Base-by-base conservation (phyloP, 495 filamentous ascomycete genomes). In the Viridothelium virens region DNA sequence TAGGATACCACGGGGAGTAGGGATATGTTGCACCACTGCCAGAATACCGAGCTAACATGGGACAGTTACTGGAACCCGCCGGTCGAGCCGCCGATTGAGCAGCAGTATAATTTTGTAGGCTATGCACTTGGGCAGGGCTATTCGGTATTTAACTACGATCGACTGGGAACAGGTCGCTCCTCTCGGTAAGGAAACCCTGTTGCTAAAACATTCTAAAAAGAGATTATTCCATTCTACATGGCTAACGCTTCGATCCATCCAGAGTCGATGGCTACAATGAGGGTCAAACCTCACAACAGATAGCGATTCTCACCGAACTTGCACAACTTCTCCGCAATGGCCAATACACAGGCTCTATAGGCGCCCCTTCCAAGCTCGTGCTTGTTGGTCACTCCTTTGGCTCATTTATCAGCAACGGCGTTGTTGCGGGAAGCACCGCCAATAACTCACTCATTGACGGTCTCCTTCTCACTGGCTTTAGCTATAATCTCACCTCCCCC, bases 71-170 rank as follows among this genome's bases (percentile, higher is more conserved):
- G 71, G 71, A 64, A 59, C 36, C 69, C 34, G 47, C 69, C 25
- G 36, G 39, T 3, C 66, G 25, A 25, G 25, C 25, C 25, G 25
- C 62, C 38, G 38, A 67, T 25, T 66, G 66, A 6, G 62, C 68
- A 38, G 31, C 25, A 71, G 6, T 73, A 73, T 62, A 70, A 61
- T 48, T 73, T 70, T 62, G 71, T 56, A 2, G 14, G 65, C 16
- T 63, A 63, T 12, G 69, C 67, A 31, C 67, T 73, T 25, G 64
- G 64, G 39, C 37, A 46, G 4, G 71, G 71, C 14, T 73, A 73
- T 56, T 70, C 71, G 1, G 61, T 73, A 56, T 73, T 73, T 61
- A 69, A 67, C 63, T 73, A 73, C 37, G 71, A 73, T 44, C 69
- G 71, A 46, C 36, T 73, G n/a, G 71, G 69, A 1, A 64, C 61